Evolutionary conservation across 345 rosid genomes (phyloP), one percentile per base, ranked within the genome.

Genomic region (Limnanthes douglasii): DNA sequence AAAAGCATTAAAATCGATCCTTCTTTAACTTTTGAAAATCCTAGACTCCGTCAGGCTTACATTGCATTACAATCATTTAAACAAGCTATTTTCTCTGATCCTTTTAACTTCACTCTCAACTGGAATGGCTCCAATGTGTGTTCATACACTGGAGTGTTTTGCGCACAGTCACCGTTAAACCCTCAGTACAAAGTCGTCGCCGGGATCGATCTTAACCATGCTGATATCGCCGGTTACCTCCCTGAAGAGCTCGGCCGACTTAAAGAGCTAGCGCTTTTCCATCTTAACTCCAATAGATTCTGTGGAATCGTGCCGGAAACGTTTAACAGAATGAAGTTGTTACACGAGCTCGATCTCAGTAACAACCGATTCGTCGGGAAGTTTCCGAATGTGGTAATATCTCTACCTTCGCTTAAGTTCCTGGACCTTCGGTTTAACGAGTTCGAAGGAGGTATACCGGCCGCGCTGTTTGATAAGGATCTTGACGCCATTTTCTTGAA

Each of bases 371-470:
- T 79, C 25, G 93, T 65, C 0, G 86, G 93, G 2, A 58, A 60
- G 42, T 79, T 79, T 47, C 86, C 93, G 0, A 37, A 50, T 1
- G 76, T 69, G 4, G 63, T 79, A 7, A 55, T 75, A 13, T 72
- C 72, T 0, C 11, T 79, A 20, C 82, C 82, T 4, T 53, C 75
- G 3, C 70, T 72, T 6, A 79, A 75, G 40, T 75, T 53, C 42
- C 31, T 79, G 56, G 86, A 79, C 63, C 85, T 79, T 3, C 65
- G 93, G 0, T 79, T 60, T 68, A 79, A 79, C 24, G 86, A 79
- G 51, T 79, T 79, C 2, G 93, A 79, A 59, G 93, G 82, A 3
- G 46, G 65, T 11, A 68, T 79, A 10, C 93, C 93, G 0, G 40
- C 68, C 1, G 36, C 61, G 45, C 70, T 79, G 24, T 79, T 79